A percentile compares a stretch with the other conserved stretches of the same genome.
phyloP scores from a whole-genome alignment of 495 filamentous ascomycete species.

The Aspergillus asperescens region DNA sequence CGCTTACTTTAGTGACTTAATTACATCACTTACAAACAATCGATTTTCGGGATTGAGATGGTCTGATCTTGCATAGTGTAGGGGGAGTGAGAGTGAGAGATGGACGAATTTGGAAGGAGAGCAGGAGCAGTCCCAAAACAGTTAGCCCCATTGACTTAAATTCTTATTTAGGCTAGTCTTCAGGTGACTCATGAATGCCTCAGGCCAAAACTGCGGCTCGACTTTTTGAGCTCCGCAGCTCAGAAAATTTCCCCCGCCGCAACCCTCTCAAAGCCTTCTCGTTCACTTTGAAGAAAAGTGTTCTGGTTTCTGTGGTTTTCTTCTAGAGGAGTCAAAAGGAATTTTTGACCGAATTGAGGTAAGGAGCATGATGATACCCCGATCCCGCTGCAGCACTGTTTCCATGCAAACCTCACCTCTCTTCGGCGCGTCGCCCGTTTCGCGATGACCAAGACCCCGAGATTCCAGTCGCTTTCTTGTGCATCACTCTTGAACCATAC shows the following conservation, averaged over 20 bases:
- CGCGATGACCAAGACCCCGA: not conserved
- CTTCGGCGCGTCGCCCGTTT: slow-evolving; percentile 6
- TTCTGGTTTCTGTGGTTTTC: not conserved
- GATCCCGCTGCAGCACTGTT: not conserved
- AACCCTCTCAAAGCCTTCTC: slow-evolving; percentile 11
- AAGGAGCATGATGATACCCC: slow-evolving; percentile 1
- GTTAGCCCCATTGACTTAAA: not conserved
- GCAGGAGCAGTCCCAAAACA: not conserved
- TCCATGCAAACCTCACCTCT: slow-evolving; percentile 1
- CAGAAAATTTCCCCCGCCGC: slow-evolving; percentile 35
- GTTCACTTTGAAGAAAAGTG: slow-evolving; percentile 3
- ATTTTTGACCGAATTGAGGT: not conserved
- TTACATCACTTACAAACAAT: not conserved
- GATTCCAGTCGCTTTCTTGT: not conserved
- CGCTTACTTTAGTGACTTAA: not conserved
- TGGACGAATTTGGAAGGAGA: slow-evolving; percentile 5
- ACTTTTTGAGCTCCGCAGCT: slow-evolving; percentile 24
- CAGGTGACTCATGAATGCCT: slow-evolving; percentile 19
- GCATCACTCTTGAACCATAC: not conserved
- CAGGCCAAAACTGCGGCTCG: slow-evolving; percentile 20
- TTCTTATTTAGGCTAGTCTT: slow-evolving; percentile 4
- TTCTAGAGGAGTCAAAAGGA: not conserved
- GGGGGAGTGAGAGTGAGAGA: not conserved
- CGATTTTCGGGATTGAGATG: not conserved
- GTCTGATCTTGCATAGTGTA: not conserved